Conservation (phyloP, 352 stramenopile species). For the Pythium brassicae region DNA sequence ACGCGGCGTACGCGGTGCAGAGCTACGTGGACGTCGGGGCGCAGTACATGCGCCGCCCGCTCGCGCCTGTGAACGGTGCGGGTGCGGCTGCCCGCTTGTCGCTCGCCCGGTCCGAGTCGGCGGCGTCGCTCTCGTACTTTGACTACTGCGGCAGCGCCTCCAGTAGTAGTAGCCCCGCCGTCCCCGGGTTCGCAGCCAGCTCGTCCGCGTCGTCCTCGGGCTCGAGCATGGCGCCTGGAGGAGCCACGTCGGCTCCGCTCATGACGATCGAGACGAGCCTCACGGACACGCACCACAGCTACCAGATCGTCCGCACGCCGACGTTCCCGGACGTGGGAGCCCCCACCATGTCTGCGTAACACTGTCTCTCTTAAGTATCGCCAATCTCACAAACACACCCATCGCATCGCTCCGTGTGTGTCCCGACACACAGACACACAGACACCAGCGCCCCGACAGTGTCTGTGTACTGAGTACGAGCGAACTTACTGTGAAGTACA, state of each 20-base stretch:
- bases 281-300: conserved; percentile 33
- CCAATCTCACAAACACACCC: background rate
- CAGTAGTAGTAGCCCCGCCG: background rate
- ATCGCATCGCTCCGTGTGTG: no score
- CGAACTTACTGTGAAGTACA: no score
- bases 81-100: conserved; percentile 16
- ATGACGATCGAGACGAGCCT: conserved; percentile 19
- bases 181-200: background rate
- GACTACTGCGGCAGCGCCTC: background rate
- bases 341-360: conserved; percentile 19
- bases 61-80: conserved; percentile 30
- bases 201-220: background rate
- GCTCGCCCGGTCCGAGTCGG: conserved; percentile 23
- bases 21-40: conserved; percentile 10
- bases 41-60: conserved; percentile 16
- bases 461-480: background rate
- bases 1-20: conserved; percentile 13
- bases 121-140: conserved; percentile 8
- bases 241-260: background rate
- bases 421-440: no score
- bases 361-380: background rate
- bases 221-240: background rate
- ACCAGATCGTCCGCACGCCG: conserved; percentile 58
- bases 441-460: background rate
- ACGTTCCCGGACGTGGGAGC: conserved; percentile 50